Evolutionary conservation across 108 stramenopile species (phyloP), one percentile per base, ranked within the genome.

Genomic region (Stephanodiscus minutulus): DNA sequence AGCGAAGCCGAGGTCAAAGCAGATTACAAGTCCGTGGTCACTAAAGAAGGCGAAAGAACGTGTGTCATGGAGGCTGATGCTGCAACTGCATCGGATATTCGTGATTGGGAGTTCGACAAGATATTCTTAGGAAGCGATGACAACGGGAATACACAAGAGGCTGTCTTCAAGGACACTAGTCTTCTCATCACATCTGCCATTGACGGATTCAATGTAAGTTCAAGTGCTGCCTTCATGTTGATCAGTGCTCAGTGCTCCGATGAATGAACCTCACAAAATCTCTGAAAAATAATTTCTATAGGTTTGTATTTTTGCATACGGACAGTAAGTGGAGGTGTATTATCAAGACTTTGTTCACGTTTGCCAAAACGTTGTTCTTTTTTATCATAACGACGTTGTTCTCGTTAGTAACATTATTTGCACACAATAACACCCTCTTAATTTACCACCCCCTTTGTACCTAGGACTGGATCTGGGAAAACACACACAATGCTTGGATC

Each of bases 401-500:
- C 15, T 52, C 3, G 18, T 18, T 18, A 52, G 22, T 7, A 20
- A 7, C 31, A 33, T 2, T 5, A 33, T 33, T 33, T 33, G 31
- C 31, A 33, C 31, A 5, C 31, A 33, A 33, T 33, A 33, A 33
- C 31, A 33, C 2, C 31, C 31, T 2, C 3, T 33, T 33, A 5
- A 33, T 33, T 5, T 5, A 2, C 31, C 31, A 2, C 31, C 31
- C 7, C n/a, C 7, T 7, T 3, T 7, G 0, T 52, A 20, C 10
- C 17, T 36, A 53, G 36, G 24, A 29, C 50, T 1, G 66, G 61
- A 41, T 12, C 25, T 55, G 72, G 73, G 5, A 74, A 96, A 80
- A 96, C 94, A 12, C 89, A 77, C 62, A 96, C 94, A 8, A 96
- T 94, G 92, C 79, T 85, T 48, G 89, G 90, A 10, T 70, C 77